phyloP scores from a whole-genome alignment of 768 basidiomycete genomes.

The Favolaschia claudopus region DNA sequence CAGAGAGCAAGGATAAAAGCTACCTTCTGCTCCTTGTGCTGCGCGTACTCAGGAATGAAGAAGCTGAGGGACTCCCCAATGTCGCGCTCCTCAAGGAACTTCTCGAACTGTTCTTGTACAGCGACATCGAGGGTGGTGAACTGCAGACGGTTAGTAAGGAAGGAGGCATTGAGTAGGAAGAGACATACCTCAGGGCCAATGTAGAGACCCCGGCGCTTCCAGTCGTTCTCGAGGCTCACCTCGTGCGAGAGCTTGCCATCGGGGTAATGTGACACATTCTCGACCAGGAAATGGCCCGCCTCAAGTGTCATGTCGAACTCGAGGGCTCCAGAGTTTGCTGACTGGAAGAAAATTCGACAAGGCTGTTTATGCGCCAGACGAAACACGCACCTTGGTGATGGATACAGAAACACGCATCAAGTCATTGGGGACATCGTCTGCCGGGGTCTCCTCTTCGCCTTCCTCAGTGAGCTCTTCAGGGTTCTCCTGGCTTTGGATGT shows the following conservation, averaged over 20 bases:
- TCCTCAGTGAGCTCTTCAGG: conserved; percentile 42
- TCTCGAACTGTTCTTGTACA: conserved; percentile 93
- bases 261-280: conserved; percentile 88
- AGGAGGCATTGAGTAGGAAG: not conserved
- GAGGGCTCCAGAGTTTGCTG: conserved; percentile 66
- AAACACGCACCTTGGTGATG: conserved; percentile 76
- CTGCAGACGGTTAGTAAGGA: conserved; percentile 42
- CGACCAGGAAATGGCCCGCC: conserved; percentile 83
- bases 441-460: conserved; percentile 48
- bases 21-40: conserved; percentile 94
- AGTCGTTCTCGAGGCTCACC: conserved; percentile 88
- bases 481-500: conserved; percentile 67
- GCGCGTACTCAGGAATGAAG: conserved; percentile 90
- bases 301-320: conserved; percentile 82
- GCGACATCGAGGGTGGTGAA: conserved; percentile 89
- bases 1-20: conserved; percentile 29
- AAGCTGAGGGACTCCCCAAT: conserved; percentile 82
- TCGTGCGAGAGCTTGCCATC: conserved; percentile 77
- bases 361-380: not conserved
- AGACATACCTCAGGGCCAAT: conserved; percentile 82
- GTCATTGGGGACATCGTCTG: conserved; percentile 59
- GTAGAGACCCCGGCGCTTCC: conserved; percentile 91
- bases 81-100: conserved; percentile 89
- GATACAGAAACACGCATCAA: conserved; percentile 83
- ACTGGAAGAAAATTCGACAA: conserved; percentile 41